Conservation (phyloP, 1,139 yeast species). For the Maudiozyma humilis region DNA sequence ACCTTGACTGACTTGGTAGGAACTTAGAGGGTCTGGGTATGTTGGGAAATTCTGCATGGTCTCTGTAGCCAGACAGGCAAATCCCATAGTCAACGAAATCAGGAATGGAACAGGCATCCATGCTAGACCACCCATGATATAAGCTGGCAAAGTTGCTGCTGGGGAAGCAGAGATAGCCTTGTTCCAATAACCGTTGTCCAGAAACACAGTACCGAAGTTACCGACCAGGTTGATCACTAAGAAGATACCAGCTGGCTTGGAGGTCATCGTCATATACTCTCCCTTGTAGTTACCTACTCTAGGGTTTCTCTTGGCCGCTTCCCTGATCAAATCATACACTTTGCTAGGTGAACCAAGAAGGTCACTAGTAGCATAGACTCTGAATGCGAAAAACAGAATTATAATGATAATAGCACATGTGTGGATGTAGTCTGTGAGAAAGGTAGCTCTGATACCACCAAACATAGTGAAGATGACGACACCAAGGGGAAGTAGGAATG, state of each 20-base stretch:
- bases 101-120: slow-evolving; percentile 89
- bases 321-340: slow-evolving; percentile 62
- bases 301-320: slow-evolving; percentile 51
- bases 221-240: slow-evolving; percentile 78
- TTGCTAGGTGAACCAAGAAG: slow-evolving; percentile 70
- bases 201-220: slow-evolving; percentile 80
- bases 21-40: slow-evolving; percentile 55
- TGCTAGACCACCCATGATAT: slow-evolving; percentile 79
- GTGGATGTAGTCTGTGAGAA: slow-evolving; percentile 79
- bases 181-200: slow-evolving; percentile 87
- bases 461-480: slow-evolving; percentile 74
- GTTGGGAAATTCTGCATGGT: slow-evolving; percentile 64
- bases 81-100: slow-evolving; percentile 75
- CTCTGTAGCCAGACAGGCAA: slow-evolving; percentile 69
- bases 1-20: slow-evolving; percentile 70
- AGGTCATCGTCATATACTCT: slow-evolving; percentile 72
- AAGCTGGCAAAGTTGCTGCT: slow-evolving; percentile 81
- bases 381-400: slow-evolving; percentile 54
- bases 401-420: slow-evolving; percentile 54
- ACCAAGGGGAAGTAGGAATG: slow-evolving; percentile 74
- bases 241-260: slow-evolving; percentile 72
- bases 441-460: slow-evolving; percentile 88
- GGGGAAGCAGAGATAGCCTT: slow-evolving; percentile 85
- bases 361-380: slow-evolving; percentile 52
- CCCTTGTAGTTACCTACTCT: slow-evolving; percentile 67